These are phyloP conservation scores for Penicillium digitatum DNA, from an alignment of 2,329 filamentous ascomycete genomes.

Conservation along the genomic window DNA sequence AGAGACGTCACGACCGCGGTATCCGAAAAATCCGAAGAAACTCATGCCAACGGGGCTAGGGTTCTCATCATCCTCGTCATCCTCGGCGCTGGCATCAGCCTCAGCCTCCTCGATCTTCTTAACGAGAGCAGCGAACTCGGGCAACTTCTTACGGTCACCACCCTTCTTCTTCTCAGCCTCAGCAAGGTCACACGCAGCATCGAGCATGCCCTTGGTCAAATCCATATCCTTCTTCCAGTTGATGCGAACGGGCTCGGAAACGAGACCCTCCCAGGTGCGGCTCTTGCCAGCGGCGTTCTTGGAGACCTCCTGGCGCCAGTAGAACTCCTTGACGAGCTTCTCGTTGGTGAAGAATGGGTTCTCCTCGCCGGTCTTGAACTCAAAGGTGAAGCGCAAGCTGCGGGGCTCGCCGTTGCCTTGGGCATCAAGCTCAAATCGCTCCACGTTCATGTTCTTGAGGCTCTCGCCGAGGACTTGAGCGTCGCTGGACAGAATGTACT, in stretches of 20 bases:
- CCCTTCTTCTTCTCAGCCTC: constrained; percentile 56
- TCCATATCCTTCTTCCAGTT: constrained; percentile 85
- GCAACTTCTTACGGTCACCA: constrained; percentile 49
- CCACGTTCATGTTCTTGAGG: constrained; percentile 66
- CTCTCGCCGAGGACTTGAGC: constrained; percentile 61
- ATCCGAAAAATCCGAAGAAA: constrained; percentile 91
- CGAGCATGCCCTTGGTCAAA: constrained; percentile 73
- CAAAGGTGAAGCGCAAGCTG: constrained; percentile 71
- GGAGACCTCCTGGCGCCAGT: constrained; percentile 62
- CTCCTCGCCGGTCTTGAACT: constrained; percentile 58
- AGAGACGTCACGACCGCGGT: constrained; percentile 64
- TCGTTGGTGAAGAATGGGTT: constrained; percentile 80
- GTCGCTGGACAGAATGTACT: constrained; percentile 80
- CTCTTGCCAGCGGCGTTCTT: constrained; percentile 40
- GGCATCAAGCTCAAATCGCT: constrained; percentile 69
- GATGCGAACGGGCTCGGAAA: constrained; percentile 85
- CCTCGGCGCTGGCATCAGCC: constrained; percentile 33
- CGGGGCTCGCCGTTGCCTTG: constrained; percentile 69
- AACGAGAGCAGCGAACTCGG: constrained; percentile 52
- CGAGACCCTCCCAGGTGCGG: constrained; percentile 68
- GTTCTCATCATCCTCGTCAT: constrained; percentile 28
- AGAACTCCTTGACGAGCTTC: constrained; percentile 86
- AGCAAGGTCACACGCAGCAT: constrained; percentile 66
- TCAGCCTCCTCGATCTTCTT: constrained; percentile 44
- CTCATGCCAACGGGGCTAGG: constrained; percentile 61